Percentiles rank a stretch among this genome's conserved stretches.
Evolutionary conservation across 352 stramenopile species (phyloP).

Genomic region (Phytophthora aleatoria): DNA sequence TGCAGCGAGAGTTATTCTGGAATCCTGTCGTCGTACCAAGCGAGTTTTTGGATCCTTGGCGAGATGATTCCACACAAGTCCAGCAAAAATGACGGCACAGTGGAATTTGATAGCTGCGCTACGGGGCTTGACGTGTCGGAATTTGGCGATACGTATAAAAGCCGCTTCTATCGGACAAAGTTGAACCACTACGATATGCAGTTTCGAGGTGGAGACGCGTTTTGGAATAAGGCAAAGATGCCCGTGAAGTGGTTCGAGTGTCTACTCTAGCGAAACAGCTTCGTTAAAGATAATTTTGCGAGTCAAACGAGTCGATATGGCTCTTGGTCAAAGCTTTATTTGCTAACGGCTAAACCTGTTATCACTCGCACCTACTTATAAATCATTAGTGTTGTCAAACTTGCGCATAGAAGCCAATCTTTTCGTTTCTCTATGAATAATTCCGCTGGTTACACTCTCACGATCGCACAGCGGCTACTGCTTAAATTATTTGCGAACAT

Average conservation of each 20-base stretch:
- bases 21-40: slow-evolving; percentile 34
- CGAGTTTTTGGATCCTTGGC: slow-evolving; percentile 25
- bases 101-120: slow-evolving; percentile 41
- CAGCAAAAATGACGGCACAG: slow-evolving; percentile 28
- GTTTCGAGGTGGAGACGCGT: slow-evolving; percentile 37
- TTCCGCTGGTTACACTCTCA: no score
- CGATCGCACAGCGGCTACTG: no score
- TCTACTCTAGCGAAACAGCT: slow-evolving; percentile 26
- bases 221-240: slow-evolving; percentile 35
- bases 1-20: slow-evolving; percentile 38
- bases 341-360: no score
- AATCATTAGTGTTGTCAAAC: no score
- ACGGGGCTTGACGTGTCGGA: slow-evolving; percentile 2
- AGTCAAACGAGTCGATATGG: no score
- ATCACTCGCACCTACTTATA: no score
- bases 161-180: slow-evolving; percentile 21
- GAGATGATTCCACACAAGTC: slow-evolving; percentile 33
- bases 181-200: slow-evolving; percentile 43
- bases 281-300: background rate
- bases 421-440: no score
- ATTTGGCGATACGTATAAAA: slow-evolving; percentile 17
- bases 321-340: no score
- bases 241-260: slow-evolving; percentile 48
- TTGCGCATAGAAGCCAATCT: no score
- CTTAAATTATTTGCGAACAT: no score